Base-by-base conservation (phyloP, 2,329 filamentous ascomycete genomes). In the Aureobasidium mangrovei region DNA sequence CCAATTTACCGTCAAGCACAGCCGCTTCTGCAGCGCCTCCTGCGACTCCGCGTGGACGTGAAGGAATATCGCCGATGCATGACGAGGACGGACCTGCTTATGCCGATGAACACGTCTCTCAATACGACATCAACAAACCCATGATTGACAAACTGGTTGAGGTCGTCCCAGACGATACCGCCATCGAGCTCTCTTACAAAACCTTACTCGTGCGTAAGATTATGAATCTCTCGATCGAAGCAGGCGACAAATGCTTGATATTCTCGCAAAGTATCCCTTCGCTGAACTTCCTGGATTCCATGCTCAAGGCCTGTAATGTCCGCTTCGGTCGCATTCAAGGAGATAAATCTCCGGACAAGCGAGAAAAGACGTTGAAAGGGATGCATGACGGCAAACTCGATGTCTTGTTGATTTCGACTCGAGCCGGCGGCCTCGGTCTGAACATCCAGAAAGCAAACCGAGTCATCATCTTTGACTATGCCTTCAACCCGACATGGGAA, bases 361-460 rank as follows among this genome's bases (percentile, higher is more conserved):
- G 91, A 7, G 85, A 89, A 65, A 65, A 68, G 1, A 69, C 79
- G 39, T 79, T 85, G 7, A 86, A 87, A 58, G 64, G 70, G 0
- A 95, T 95, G 74, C 91, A 93, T 60, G 64, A 65, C 0, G 76
- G 82, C 27, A 55, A 67, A 2, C 60, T 59, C 26, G 63, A 73
- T 18, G 75, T 94, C 0, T 88, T 88, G 64, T 72, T 96, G 2
- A 89, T 95, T 55, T 95, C 89, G 0, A 95, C 89, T 1, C 82
- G 70, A 57, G 88, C 91, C 7, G 91, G 90, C 26, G 88, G 89
- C 0, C 72, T 90, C 1, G 91, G 91, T 0, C 74, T 95, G 47
- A 96, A 96, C 60, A 85, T 96, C 9, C 80, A 81, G 39, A 84
- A 85, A 1, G 91, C 91, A 1, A 95, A 90, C 65, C 81, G 91